phyloP scores from a whole-genome alignment of 2,329 filamentous ascomycete genomes.

The Pseudogymnoascus sp. region DNA sequence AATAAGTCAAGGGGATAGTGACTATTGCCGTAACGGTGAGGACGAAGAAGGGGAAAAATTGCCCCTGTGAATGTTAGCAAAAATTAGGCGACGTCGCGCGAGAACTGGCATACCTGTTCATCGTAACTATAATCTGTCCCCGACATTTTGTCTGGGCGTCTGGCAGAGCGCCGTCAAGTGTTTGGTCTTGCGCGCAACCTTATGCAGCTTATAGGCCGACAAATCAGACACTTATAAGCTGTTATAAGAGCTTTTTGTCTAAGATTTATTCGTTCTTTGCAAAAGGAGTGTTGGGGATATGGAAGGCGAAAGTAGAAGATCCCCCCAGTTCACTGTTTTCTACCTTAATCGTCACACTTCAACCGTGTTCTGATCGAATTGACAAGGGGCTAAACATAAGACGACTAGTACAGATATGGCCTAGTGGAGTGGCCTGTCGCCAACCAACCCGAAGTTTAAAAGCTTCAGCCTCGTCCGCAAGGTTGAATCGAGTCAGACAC shows the following conservation, averaged over 20 bases:
- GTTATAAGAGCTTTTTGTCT: not conserved
- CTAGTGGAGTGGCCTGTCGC: not conserved
- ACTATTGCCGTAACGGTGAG: slow-evolving; percentile 81
- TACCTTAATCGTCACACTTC: slow-evolving; percentile 3
- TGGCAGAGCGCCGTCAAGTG: not conserved
- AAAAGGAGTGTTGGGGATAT: slow-evolving; percentile 6
- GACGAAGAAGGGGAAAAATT: slow-evolving; percentile 99
- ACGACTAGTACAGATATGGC: not conserved
- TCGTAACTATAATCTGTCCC: slow-evolving; percentile 90
- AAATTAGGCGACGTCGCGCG: not conserved
- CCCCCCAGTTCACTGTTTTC: slow-evolving; percentile 3
- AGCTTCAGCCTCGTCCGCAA: not conserved
- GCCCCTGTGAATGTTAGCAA: slow-evolving; percentile 48
- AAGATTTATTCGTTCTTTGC: not conserved
- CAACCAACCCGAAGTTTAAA: slow-evolving; percentile 4
- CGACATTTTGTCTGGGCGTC: slow-evolving; percentile 24
- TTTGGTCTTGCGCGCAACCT: not conserved
- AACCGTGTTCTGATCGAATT: slow-evolving; percentile 9
- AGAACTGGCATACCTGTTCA: slow-evolving; percentile 56
- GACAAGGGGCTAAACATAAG: slow-evolving; percentile 1
- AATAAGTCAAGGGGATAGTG: slow-evolving; percentile 85
- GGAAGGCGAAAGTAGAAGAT: slow-evolving; percentile 3
- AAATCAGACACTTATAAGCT: not conserved
- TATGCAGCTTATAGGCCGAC: not conserved
- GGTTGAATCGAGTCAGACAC: not conserved